Conservation (phyloP, 1,284 basidiomycete species). For the Takashimella koratensis region DNA sequence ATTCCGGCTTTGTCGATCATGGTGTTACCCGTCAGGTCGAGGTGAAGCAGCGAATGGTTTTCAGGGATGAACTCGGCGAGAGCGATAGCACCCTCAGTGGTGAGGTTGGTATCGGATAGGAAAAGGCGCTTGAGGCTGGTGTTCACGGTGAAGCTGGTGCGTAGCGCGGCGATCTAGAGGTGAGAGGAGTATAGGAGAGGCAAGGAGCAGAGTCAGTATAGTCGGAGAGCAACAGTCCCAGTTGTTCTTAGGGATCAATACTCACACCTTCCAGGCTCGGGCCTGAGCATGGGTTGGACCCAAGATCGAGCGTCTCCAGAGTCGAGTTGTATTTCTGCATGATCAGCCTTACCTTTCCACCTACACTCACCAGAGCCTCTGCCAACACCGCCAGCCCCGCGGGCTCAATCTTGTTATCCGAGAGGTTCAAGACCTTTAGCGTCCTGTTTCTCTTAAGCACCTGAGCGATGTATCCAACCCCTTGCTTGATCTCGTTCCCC, state of each 20-base stretch:
- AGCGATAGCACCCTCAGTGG: conserved; percentile 83
- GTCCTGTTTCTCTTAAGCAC: conserved; percentile 94
- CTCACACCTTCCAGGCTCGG: conserved; percentile 79
- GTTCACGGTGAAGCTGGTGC: conserved; percentile 90
- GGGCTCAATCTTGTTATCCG: conserved; percentile 88
- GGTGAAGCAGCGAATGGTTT: conserved; percentile 76
- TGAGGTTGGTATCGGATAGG: conserved; percentile 76
- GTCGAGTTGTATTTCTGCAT: conserved; percentile 87
- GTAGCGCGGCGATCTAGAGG: conserved; percentile 81
- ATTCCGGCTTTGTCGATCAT: conserved; percentile 82
- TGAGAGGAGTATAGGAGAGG: too few species aligned
- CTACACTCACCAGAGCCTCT: conserved; percentile 71
- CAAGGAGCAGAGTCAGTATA: too few species aligned
- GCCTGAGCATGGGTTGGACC: conserved; percentile 88
- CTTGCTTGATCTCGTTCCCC: conserved; percentile 84
- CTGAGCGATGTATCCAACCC: conserved; percentile 86
- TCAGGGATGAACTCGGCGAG: conserved; percentile 95
- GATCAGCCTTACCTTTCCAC: not conserved
- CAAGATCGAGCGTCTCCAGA: conserved; percentile 89
- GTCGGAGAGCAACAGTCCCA: conserved; percentile 4
- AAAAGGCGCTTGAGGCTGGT: conserved; percentile 88
- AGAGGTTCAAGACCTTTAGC: conserved; percentile 86
- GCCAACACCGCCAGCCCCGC: conserved; percentile 74
- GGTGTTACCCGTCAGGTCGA: conserved; percentile 74
- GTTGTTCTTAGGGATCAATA: too few species aligned